Conservation (phyloP, 306 rosid species). For the Pyrus communis region DNA sequence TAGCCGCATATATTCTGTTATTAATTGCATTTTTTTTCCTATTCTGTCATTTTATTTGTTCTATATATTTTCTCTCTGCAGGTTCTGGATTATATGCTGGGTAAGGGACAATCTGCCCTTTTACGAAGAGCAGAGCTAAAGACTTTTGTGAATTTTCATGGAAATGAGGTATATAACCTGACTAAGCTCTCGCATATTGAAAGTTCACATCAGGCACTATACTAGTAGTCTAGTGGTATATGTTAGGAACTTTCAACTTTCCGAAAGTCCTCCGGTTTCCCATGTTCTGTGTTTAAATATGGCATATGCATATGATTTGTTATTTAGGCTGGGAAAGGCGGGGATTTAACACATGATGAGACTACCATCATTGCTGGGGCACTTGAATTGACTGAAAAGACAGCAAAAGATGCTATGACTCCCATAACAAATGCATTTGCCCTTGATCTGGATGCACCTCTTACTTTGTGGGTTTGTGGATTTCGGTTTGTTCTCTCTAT, state of each 20-base stretch:
- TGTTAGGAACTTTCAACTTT: background rate
- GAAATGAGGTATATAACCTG: conserved; percentile 69
- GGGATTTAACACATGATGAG: conserved; percentile 95
- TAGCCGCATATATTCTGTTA: background rate
- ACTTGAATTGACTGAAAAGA: conserved; percentile 91
- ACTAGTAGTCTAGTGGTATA: conserved; percentile 3
- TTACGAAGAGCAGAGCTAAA: conserved; percentile 95
- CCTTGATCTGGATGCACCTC: conserved; percentile 88
- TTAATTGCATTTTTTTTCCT: background rate
- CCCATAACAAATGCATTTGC: conserved; percentile 88
- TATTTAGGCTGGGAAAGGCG: conserved; percentile 96
- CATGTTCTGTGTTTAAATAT: conserved; percentile 15
- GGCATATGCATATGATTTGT: conserved; percentile 13
- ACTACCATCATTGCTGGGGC: conserved; percentile 97
- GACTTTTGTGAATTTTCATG: conserved; percentile 92
- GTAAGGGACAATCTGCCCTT: conserved; percentile 91
- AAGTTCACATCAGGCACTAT: background rate
- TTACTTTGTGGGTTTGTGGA: conserved; percentile 74
- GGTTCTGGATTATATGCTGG: conserved; percentile 97
- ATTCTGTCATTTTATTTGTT: background rate
- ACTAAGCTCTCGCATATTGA: background rate
- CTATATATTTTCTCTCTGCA: conserved; percentile 14
- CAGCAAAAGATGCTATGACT: conserved; percentile 99
- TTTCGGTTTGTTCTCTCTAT: conserved; percentile 21
- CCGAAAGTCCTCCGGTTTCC: background rate